These are phyloP conservation scores for Pestalotiopsis sp. DNA, from an alignment of 2,329 filamentous ascomycete genomes.

Conservation along the genomic window DNA sequence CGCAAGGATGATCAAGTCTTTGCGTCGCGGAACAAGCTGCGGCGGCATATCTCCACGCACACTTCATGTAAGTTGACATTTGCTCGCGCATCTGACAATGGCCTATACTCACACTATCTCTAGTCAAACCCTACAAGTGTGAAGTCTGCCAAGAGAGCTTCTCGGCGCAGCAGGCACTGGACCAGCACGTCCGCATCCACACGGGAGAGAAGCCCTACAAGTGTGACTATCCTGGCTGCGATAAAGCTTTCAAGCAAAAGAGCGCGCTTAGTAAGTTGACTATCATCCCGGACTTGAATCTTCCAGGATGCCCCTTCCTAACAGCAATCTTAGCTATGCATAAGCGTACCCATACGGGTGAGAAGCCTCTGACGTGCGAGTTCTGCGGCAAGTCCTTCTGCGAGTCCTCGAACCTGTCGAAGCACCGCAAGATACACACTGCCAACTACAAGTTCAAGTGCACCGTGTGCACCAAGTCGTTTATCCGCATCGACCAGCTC, in stretches of 20 bases:
- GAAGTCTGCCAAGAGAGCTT: conserved; percentile 58
- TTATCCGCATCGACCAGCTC: conserved; percentile 63
- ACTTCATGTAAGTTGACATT: conserved; percentile 26
- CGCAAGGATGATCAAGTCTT: conserved; percentile 29
- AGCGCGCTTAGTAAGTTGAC: conserved; percentile 62
- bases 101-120: conserved; percentile 22
- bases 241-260: conserved; percentile 66
- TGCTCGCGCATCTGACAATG: neutral
- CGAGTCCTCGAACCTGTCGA: conserved; percentile 68
- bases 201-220: conserved; percentile 66
- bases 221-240: conserved; percentile 53
- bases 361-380: conserved; percentile 63
- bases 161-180: conserved; percentile 68
- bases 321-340: conserved; percentile 60
- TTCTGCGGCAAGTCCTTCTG: conserved; percentile 62
- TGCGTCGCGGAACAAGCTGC: conserved; percentile 33
- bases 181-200: conserved; percentile 69
- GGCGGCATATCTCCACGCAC: conserved; percentile 35
- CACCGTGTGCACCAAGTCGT: conserved; percentile 54
- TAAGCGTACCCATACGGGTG: conserved; percentile 65
- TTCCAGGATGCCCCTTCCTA: neutral
- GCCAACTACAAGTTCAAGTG: conserved; percentile 55
- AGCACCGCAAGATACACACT: conserved; percentile 65
- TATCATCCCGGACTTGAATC: neutral
- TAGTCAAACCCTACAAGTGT: conserved; percentile 64